Percentiles rank a stretch among this genome's conserved stretches.
Conservation (phyloP, 768 basidiomycete genomes). For the Clitopilus passeckerianus region DNA sequence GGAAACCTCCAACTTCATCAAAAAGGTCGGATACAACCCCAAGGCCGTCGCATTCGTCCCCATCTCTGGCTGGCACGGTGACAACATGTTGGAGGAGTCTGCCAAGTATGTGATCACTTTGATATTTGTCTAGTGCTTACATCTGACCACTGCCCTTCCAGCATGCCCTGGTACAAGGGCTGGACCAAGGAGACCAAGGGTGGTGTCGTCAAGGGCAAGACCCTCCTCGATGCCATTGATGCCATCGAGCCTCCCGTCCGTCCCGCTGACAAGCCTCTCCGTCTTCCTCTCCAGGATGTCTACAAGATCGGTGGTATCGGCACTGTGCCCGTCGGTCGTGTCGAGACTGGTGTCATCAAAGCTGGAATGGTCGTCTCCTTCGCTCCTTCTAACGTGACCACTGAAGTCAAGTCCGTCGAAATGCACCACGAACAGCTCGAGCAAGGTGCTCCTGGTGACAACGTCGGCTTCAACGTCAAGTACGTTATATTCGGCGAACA, state of each 20-base stretch:
- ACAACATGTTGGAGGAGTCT: conserved; percentile 99
- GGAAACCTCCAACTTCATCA: conserved; percentile 97
- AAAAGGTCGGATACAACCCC: conserved; percentile 99
- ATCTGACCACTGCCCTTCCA: conserved; percentile 24
- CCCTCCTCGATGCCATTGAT: conserved; percentile 98
- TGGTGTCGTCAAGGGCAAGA: conserved; percentile 95
- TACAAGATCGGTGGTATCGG: conserved; percentile 99
- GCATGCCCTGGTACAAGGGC: conserved; percentile 99
- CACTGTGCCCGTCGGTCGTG: conserved; percentile 99
- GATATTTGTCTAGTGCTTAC: not conserved
- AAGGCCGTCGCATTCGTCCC: conserved; percentile 98
- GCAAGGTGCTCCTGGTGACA: conserved; percentile 95
- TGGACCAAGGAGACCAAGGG: conserved; percentile 97
- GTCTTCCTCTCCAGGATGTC: conserved; percentile 99
- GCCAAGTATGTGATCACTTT: conserved; percentile 57
- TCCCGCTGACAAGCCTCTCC: conserved; percentile 99
- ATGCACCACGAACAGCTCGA: conserved; percentile 99
- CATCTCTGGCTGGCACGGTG: conserved; percentile 99
- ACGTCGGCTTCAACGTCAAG: conserved; percentile 99
- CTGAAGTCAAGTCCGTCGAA: conserved; percentile 99
- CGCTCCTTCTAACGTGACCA: conserved; percentile 96
- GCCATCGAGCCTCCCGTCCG: conserved; percentile 97
- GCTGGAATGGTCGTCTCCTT: conserved; percentile 99
- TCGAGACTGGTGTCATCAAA: conserved; percentile 99
- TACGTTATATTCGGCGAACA: conserved; percentile 24